phyloP scores from a whole-genome alignment of 768 basidiomycete genomes.

The Leccinum pellstonianum region DNA sequence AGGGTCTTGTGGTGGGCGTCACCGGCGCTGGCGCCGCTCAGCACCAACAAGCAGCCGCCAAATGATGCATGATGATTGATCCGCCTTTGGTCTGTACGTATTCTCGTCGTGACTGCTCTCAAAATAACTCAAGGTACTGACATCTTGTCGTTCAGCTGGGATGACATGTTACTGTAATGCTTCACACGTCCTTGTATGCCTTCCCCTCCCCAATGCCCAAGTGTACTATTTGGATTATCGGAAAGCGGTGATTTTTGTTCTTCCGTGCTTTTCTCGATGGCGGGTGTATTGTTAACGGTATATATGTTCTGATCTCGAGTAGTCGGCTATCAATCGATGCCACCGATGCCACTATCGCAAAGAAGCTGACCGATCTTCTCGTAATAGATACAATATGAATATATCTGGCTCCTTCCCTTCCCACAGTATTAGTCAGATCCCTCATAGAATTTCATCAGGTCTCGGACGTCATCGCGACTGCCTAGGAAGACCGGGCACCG shows the following conservation, averaged over 20 bases:
- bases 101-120: not conserved
- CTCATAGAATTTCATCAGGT: conserved; percentile 85
- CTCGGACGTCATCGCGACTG: conserved; percentile 88
- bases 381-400: not conserved
- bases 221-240: not conserved
- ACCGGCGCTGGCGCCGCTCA: conserved; percentile 61
- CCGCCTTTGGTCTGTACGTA: conserved; percentile 4
- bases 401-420: not conserved
- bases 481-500: conserved; percentile 93
- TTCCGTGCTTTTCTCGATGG: not conserved
- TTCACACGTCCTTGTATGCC: not conserved
- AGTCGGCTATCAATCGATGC: not conserved
- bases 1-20: conserved; percentile 85
- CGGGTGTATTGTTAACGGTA: conserved; percentile 25
- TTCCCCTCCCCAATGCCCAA: not conserved
- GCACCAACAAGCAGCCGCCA: conserved; percentile 24
- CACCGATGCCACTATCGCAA: not conserved
- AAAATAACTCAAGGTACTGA: not conserved
- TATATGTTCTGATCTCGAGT: not conserved
- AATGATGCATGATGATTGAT: not conserved
- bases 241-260: not conserved
- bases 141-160: not conserved
- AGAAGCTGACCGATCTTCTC: not conserved
- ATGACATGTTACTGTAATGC: not conserved
- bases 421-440: not conserved